Evolutionary conservation across 345 rosid genomes (phyloP).

Genomic region (Pistacia integerrima): DNA sequence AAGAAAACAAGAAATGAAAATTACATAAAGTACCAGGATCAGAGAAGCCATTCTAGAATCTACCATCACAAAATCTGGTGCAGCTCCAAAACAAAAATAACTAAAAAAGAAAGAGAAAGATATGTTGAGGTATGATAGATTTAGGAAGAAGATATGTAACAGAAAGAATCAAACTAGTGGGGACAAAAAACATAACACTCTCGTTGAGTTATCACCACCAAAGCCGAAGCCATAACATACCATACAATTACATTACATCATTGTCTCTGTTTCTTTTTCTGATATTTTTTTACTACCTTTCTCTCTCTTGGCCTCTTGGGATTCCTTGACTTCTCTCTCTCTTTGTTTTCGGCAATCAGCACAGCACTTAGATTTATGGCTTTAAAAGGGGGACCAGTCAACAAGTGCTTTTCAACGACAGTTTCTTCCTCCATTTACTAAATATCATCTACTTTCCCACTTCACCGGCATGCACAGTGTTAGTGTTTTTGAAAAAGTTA

Average conservation of each 20-base stretch:
- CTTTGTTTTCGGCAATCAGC: background rate
- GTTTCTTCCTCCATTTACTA: background rate
- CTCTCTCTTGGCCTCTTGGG: constrained; percentile 12
- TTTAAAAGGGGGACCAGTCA: background rate
- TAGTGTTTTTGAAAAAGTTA: no score
- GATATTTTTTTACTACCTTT: background rate
- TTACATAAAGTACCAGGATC: background rate
- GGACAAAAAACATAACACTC: background rate
- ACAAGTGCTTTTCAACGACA: background rate
- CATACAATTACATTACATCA: background rate
- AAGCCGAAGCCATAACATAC: no score
- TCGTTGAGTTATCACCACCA: background rate
- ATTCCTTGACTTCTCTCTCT: constrained; percentile 4
- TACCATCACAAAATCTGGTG: background rate
- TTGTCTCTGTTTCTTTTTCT: no score
- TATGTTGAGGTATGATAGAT: background rate
- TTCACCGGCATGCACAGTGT: no score
- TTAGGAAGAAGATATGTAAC: no score
- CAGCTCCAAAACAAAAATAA: background rate
- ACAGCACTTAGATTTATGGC: background rate
- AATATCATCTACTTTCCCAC: no score
- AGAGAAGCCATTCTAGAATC: constrained; percentile 6
- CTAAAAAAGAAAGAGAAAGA: background rate
- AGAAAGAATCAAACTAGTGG: background rate
- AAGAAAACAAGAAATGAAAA: background rate